A percentile compares a stretch with the other conserved stretches of the same genome.
phyloP scores from a whole-genome alignment of 768 basidiomycete genomes.

The Amanita pseudoporphyria region DNA sequence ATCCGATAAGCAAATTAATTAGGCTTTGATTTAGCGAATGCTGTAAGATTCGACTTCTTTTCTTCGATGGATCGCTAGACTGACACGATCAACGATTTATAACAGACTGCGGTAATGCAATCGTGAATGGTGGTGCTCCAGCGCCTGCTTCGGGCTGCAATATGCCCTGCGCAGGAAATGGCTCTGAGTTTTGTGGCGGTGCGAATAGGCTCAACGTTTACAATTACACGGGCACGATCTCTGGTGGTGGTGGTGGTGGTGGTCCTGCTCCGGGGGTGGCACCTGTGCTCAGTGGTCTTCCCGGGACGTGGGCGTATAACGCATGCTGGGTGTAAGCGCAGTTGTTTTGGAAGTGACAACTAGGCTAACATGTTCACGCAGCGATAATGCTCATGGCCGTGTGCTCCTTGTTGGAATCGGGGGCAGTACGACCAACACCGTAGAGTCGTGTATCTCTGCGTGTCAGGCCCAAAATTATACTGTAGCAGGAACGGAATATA shows the following conservation, averaged over 20 bases:
- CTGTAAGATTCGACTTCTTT: slow-evolving; percentile 29
- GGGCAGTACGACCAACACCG: slow-evolving; percentile 33
- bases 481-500: slow-evolving; percentile 63
- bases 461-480: slow-evolving; percentile 52
- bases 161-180: slow-evolving; percentile 58
- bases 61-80: neutral
- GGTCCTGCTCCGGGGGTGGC: slow-evolving; percentile 20
- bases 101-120: slow-evolving; percentile 39
- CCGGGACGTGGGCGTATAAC: slow-evolving; percentile 46
- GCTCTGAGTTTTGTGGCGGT: slow-evolving; percentile 63
- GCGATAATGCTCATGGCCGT: slow-evolving; percentile 59
- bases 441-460: slow-evolving; percentile 49
- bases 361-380: slow-evolving; percentile 14
- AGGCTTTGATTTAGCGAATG: slow-evolving; percentile 36
- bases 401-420: slow-evolving; percentile 28
- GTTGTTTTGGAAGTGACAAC: neutral
- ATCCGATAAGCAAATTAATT: neutral
- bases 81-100: slow-evolving; percentile 5
- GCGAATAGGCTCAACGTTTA: slow-evolving; percentile 57
- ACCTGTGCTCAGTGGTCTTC: slow-evolving; percentile 44
- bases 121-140: slow-evolving; percentile 38
- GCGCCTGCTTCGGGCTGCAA: slow-evolving; percentile 45
- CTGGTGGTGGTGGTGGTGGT: slow-evolving; percentile 25
- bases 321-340: slow-evolving; percentile 57
- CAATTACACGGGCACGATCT: slow-evolving; percentile 55